phyloP scores from a whole-genome alignment of 192 early-diverging fungal species.

The Coemansia sp. region DNA sequence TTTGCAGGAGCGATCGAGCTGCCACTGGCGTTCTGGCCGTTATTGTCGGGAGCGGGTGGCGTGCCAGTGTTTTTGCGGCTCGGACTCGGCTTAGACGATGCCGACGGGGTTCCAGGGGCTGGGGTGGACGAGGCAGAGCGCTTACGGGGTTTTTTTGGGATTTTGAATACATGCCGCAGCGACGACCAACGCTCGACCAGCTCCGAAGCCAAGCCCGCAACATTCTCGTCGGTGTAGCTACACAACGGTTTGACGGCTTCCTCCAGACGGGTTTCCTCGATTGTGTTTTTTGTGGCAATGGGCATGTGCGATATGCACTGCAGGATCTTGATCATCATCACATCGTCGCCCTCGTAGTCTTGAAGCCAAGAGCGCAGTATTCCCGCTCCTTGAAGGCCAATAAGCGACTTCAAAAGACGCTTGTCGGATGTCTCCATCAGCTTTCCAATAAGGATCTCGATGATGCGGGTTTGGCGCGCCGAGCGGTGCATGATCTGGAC shows the following conservation, averaged over 20 bases:
- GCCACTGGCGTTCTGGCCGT: not conserved
- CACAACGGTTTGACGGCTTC: conserved; percentile 60
- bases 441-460: conserved; percentile 63
- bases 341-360: conserved; percentile 63
- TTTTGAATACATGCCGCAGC: conserved; percentile 47
- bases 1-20: not conserved
- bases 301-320: conserved; percentile 77
- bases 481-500: conserved; percentile 74
- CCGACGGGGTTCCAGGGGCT: conserved; percentile 16
- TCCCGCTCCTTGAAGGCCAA: conserved; percentile 40
- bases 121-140: conserved; percentile 26
- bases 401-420: conserved; percentile 72
- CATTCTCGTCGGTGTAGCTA: conserved; percentile 44
- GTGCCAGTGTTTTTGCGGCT: conserved; percentile 13
- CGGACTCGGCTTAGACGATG: conserved; percentile 39
- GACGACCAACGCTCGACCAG: conserved; percentile 44
- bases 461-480: conserved; percentile 58
- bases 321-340: conserved; percentile 65
- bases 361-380: conserved; percentile 59
- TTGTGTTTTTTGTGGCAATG: conserved; percentile 74
- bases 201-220: conserved; percentile 27
- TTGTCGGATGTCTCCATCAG: conserved; percentile 60
- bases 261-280: conserved; percentile 78
- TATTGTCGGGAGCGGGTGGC: not conserved
- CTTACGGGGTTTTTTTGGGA: conserved; percentile 49